These are phyloP conservation scores for Aureobasidium sp. DNA, from an alignment of 2,329 filamentous ascomycete genomes.

Conservation along the genomic window DNA sequence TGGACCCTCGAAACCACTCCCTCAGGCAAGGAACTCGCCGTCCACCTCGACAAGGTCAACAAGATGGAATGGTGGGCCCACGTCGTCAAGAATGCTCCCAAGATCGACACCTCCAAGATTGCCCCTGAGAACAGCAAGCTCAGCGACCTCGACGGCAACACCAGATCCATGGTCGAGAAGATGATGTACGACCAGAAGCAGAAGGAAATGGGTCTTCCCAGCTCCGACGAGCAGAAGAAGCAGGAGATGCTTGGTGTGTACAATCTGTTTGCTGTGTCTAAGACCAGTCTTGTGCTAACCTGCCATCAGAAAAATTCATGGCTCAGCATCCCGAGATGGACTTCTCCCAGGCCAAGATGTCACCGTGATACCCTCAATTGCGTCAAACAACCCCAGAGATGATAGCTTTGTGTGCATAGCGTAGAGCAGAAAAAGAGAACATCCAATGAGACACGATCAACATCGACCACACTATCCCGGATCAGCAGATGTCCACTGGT, in stretches of 20 bases:
- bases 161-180: conserved; percentile 96
- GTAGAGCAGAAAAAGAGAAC: neutral
- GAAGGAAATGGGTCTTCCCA: conserved; percentile 84
- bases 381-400: neutral
- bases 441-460: conserved; percentile 4
- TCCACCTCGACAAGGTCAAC: conserved; percentile 92
- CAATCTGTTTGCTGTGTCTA: neutral
- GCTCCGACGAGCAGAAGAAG: conserved; percentile 94
- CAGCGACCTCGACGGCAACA: conserved; percentile 88
- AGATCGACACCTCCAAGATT: conserved; percentile 93
- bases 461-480: neutral
- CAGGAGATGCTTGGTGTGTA: conserved; percentile 63
- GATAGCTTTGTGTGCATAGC: neutral
- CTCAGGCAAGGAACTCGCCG: conserved; percentile 64
- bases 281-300: neutral
- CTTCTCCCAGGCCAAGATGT: conserved; percentile 56
- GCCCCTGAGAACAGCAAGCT: conserved; percentile 86
- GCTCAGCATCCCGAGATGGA: conserved; percentile 66
- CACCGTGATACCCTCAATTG: neutral
- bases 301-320: conserved; percentile 61
- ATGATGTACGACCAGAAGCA: conserved; percentile 99
- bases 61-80: conserved; percentile 99
- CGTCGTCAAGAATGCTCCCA: conserved; percentile 76
- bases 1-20: conserved; percentile 77
- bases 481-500: neutral